A percentile compares a stretch with the other conserved stretches of the same genome.
Conservation (phyloP, 441 rosid genomes). For the Jatropha podagrica region DNA sequence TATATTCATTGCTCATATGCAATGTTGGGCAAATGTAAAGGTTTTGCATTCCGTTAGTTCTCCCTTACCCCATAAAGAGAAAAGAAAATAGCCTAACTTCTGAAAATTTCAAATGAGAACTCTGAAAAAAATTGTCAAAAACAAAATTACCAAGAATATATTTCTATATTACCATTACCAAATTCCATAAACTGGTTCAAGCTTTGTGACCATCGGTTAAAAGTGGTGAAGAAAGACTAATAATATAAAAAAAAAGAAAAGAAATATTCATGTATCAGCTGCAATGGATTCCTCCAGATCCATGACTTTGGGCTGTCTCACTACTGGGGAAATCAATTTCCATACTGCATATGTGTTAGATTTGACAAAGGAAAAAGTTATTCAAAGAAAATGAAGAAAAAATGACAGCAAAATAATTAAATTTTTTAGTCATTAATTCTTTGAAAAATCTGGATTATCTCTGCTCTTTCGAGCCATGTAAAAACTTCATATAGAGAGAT, state of each 20-base stretch:
- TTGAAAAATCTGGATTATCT: not conserved
- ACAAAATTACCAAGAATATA: not conserved
- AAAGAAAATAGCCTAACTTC: too few relatives aligned
- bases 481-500: slow-evolving; percentile 1
- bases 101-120: too few relatives aligned
- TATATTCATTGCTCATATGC: too few relatives aligned
- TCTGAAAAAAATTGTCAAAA: too few relatives aligned
- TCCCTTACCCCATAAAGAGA: too few relatives aligned
- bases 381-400: not conserved
- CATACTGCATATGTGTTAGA: slow-evolving; percentile 49
- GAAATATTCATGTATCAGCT: slow-evolving; percentile 23
- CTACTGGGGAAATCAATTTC: slow-evolving; percentile 69
- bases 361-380: not conserved
- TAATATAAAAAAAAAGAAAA: not conserved
- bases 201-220: too few relatives aligned
- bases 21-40: too few relatives aligned
- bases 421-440: not conserved
- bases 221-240: slow-evolving; percentile 18
- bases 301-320: slow-evolving; percentile 53
- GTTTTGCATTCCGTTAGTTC: too few relatives aligned
- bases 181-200: too few relatives aligned
- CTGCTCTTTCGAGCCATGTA: not conserved
- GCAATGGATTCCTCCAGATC: slow-evolving; percentile 38
- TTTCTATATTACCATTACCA: not conserved
- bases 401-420: not conserved